A percentile compares a stretch with the other conserved stretches of the same genome.
These are phyloP conservation scores for Rhipidocladum racemiflorum DNA, from an alignment of 176 grass and related monocot species.

Conservation along the genomic window DNA sequence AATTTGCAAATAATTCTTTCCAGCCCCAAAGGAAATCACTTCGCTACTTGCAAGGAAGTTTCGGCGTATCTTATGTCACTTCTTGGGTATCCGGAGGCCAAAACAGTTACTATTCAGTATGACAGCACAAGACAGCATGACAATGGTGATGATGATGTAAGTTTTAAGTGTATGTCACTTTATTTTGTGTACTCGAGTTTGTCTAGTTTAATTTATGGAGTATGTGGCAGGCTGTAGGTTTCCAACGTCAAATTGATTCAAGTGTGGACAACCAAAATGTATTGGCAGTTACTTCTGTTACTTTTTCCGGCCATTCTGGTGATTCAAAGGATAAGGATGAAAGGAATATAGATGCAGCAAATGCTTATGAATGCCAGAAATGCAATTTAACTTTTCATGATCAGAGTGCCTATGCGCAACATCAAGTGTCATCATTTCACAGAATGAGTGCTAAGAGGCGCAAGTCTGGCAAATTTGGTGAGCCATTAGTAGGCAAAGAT, in stretches of 20 bases:
- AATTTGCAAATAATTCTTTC: slow-evolving; percentile 37
- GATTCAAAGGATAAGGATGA: slow-evolving; percentile 33
- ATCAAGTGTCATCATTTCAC: slow-evolving; percentile 53
- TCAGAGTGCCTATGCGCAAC: slow-evolving; percentile 50
- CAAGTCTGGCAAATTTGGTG: slow-evolving; percentile 46
- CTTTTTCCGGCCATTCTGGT: slow-evolving; percentile 16
- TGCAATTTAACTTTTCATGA: slow-evolving; percentile 64
- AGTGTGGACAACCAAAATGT: slow-evolving; percentile 28
- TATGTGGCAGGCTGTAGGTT: slow-evolving; percentile 48
- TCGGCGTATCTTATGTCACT: slow-evolving; percentile 80
- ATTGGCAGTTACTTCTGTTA: slow-evolving; percentile 27
- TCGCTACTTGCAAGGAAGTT: slow-evolving; percentile 81
- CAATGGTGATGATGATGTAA: slow-evolving; percentile 56
- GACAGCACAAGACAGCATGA: slow-evolving; percentile 24
- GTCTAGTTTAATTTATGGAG: slow-evolving; percentile 14
- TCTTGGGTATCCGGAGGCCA: slow-evolving; percentile 67
- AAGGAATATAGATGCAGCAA: slow-evolving; percentile 19
- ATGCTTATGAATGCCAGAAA: slow-evolving; percentile 41
- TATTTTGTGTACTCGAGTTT: slow-evolving; percentile 29
- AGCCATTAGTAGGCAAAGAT: slow-evolving; percentile 58
- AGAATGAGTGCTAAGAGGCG: slow-evolving; percentile 61
- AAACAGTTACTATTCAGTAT: slow-evolving; percentile 35
- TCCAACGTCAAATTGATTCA: slow-evolving; percentile 35
- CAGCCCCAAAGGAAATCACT: slow-evolving; percentile 79
- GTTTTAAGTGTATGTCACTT: slow-evolving; percentile 35